Conservation (phyloP, 2,329 filamentous ascomycete genomes). For the Capronia epimyces region DNA sequence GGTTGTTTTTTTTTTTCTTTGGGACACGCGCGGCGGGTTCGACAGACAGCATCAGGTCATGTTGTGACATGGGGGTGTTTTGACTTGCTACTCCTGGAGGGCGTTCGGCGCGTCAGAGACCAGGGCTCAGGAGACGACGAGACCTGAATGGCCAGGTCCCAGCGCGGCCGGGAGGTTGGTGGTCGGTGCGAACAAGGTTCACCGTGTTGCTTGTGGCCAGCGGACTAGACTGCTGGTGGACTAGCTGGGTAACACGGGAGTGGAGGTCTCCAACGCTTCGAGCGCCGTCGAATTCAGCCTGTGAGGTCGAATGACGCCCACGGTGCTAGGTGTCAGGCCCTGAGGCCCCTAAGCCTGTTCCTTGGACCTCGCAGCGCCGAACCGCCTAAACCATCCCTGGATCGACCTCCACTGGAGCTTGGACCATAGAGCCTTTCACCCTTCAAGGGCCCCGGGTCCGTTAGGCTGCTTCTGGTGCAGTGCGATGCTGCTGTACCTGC, state of each 20-base stretch:
- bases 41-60: constrained; percentile 23
- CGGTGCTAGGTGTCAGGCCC: too few species aligned
- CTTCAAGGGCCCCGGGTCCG: constrained; percentile 1
- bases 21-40: constrained; percentile 18
- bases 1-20: neutral
- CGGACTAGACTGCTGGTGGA: neutral
- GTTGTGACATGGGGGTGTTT: constrained; percentile 27
- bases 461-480: neutral
- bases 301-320: neutral
- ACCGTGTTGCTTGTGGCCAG: neutral
- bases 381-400: neutral
- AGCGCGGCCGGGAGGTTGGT: neutral
- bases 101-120: constrained; percentile 23
- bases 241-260: neutral
- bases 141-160: neutral
- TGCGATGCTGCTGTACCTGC: constrained; percentile 7
- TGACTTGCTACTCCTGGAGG: constrained; percentile 15
- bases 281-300: neutral
- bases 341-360: too few species aligned
- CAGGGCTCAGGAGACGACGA: constrained; percentile 1
- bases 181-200: constrained; percentile 14
- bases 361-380: neutral
- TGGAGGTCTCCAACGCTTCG: constrained; percentile 17
- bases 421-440: neutral
- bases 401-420: neutral